Evolutionary conservation across 2,329 filamentous ascomycete species (phyloP).

Genomic region (Microcyclospora tardicrescens): DNA sequence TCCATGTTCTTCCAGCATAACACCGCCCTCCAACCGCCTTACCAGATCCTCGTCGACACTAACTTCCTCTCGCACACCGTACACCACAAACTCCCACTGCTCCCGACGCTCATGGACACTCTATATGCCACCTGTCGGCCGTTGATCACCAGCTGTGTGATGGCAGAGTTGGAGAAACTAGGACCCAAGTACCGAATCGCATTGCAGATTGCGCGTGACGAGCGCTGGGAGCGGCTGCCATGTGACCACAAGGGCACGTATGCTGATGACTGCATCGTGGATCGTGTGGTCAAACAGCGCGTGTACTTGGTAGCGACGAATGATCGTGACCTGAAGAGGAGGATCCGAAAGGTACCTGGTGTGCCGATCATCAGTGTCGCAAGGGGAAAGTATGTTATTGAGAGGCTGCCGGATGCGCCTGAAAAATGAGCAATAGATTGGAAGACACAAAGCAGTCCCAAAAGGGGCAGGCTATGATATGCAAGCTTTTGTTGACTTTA

Average conservation of each 20-base stretch:
- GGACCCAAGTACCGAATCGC: slow-evolving; percentile 82
- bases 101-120: slow-evolving; percentile 85
- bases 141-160: slow-evolving; percentile 71
- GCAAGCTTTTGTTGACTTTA: slow-evolving; percentile 4
- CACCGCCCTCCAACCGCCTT: slow-evolving; percentile 70
- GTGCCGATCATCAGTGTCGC: slow-evolving; percentile 70
- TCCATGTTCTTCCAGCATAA: slow-evolving; percentile 85
- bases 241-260: slow-evolving; percentile 87
- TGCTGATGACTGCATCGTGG: slow-evolving; percentile 64
- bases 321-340: slow-evolving; percentile 67
- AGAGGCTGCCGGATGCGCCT: slow-evolving; percentile 38
- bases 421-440: background rate
- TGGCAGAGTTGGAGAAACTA: slow-evolving; percentile 80
- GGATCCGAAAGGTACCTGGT: slow-evolving; percentile 70
- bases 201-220: slow-evolving; percentile 72
- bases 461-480: background rate
- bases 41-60: slow-evolving; percentile 69
- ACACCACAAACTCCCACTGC: slow-evolving; percentile 74
- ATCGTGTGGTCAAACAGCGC: slow-evolving; percentile 33
- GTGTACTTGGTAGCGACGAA: slow-evolving; percentile 42
- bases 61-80: slow-evolving; percentile 89
- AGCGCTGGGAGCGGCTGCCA: slow-evolving; percentile 70
- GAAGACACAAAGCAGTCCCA: background rate
- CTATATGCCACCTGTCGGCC: slow-evolving; percentile 84
- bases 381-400: slow-evolving; percentile 85